Conservation (phyloP, 148 eudicot species). For the Camellia lanceoleosa region DNA sequence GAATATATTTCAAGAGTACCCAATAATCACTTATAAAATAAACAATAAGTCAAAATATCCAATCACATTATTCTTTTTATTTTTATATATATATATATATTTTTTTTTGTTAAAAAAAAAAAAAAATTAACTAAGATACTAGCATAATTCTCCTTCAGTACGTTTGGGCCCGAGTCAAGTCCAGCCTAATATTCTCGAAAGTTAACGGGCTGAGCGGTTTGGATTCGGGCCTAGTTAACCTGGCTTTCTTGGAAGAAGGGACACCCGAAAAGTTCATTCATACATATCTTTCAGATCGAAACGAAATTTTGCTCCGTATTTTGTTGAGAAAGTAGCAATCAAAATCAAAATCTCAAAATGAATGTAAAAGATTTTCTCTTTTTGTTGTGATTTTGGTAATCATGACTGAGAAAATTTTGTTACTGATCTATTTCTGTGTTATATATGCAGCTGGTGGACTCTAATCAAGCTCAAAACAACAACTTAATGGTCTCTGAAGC, state of each 20-base stretch:
- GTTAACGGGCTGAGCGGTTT: not conserved
- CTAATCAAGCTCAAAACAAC: not conserved
- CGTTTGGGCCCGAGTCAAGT: not conserved
- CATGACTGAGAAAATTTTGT: no score
- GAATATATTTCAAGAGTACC: no score
- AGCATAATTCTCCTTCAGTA: not conserved
- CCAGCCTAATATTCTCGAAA: not conserved
- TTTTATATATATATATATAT: no score
- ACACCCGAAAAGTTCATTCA: not conserved
- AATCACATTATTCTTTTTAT: no score
- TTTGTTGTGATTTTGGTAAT: no score
- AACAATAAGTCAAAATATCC: no score
- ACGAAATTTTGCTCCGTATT: not conserved
- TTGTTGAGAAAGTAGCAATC: not conserved
- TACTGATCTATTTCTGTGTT: not conserved
- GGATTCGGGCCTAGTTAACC: not conserved
- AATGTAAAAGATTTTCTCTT: not conserved
- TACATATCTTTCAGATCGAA: not conserved
- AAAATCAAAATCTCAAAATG: not conserved
- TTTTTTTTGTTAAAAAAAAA: no score
- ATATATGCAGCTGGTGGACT: conserved; percentile 11
- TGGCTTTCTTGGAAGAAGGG: conserved; percentile 11
- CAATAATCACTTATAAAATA: no score
- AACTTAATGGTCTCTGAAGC: conserved; percentile 1
- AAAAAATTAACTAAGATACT: no score